Conservation (phyloP, 2,329 filamentous ascomycete genomes). For the Xylariaceae sp. region DNA sequence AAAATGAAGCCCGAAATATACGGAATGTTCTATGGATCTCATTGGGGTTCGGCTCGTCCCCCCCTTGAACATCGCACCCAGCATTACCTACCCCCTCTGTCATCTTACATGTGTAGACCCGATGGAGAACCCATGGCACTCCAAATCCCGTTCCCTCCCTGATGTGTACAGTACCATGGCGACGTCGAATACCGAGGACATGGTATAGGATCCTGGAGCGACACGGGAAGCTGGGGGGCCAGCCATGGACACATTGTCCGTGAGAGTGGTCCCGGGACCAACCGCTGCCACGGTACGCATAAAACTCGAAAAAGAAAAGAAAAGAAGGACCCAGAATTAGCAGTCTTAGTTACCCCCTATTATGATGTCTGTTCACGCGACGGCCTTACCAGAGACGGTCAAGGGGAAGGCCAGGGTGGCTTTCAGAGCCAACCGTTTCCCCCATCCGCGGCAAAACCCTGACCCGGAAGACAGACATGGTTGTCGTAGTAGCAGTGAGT, state of each 20-base stretch:
- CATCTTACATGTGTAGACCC: background rate
- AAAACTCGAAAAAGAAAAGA: background rate
- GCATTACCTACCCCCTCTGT: too few relatives aligned
- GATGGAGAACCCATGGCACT: background rate
- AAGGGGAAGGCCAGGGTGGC: background rate
- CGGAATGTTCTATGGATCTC: background rate
- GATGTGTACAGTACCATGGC: background rate
- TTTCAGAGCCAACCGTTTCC: background rate
- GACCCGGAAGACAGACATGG: background rate
- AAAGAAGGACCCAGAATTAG: background rate
- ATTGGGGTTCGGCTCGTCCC: background rate
- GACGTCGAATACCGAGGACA: constrained; percentile 4
- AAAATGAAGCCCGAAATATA: background rate
- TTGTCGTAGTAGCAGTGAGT: background rate
- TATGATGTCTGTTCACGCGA: background rate
- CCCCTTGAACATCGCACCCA: background rate
- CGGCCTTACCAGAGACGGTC: background rate
- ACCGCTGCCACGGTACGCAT: constrained; percentile 1
- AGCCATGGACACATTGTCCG: background rate
- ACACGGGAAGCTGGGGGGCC: constrained; percentile 4
- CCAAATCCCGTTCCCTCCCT: background rate
- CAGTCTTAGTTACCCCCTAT: background rate
- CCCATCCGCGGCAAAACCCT: background rate
- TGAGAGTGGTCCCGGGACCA: constrained; percentile 4
- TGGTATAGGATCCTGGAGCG: constrained; percentile 7